Conservation (phyloP, 306 rosid species). For the Lathyrus sativus region DNA sequence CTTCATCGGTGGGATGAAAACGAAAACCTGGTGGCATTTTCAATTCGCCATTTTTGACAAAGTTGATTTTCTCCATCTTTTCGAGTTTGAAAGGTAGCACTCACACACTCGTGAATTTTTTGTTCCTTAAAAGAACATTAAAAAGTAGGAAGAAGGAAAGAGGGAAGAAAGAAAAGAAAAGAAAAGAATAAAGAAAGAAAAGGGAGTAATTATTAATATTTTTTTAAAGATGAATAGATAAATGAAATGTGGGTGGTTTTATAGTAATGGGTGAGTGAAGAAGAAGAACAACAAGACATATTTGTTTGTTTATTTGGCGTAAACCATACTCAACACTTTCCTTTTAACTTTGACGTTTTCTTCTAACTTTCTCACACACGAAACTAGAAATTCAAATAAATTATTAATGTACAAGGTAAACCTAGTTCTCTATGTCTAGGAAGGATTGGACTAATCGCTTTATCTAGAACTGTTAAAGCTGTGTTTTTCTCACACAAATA, state of each 20-base stretch:
- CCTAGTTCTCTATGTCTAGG: background rate
- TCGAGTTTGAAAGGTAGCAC: too few species aligned
- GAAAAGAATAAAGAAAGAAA: background rate
- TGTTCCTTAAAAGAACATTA: background rate
- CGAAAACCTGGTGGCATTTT: constrained; percentile 95
- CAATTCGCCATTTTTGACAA: constrained; percentile 69
- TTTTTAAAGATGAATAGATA: constrained; percentile 1
- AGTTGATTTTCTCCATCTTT: constrained; percentile 51
- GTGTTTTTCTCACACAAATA: too few species aligned
- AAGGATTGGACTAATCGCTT: background rate
- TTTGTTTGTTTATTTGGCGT: constrained; percentile 56
- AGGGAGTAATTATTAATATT: constrained; percentile 26
- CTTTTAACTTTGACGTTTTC: constrained; percentile 48
- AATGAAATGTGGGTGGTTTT: constrained; percentile 46
- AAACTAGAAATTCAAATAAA: background rate
- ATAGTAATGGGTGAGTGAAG: constrained; percentile 48
- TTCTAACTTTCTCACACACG: background rate
- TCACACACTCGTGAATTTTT: constrained; percentile 25
- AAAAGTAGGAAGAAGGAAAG: background rate
- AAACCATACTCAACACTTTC: constrained; percentile 75
- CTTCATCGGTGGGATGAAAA: constrained; percentile 94
- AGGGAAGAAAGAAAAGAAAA: background rate
- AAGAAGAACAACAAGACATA: constrained; percentile 51
- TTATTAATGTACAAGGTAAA: background rate
- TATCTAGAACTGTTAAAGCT: background rate